Evolutionary conservation across 805 yeast species (phyloP).

Genomic region (Yamadazyma takamatsuzukensis): DNA sequence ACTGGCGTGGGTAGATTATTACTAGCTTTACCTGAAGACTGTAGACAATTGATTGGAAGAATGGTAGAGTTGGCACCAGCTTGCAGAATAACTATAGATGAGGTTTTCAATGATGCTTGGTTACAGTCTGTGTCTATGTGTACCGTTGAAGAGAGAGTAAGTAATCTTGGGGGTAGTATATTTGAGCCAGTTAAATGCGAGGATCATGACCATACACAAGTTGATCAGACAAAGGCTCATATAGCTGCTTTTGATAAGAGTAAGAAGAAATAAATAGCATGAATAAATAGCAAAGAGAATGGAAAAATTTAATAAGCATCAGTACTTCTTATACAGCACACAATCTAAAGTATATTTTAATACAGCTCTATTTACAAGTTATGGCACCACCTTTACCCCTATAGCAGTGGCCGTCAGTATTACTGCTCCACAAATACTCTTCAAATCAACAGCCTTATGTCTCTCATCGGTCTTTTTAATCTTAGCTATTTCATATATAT

Average conservation of each 20-base stretch:
- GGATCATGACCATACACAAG: conserved; percentile 81
- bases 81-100: conserved; percentile 77
- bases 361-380: no score
- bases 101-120: conserved; percentile 73
- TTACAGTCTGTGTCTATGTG: conserved; percentile 64
- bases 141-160: conserved; percentile 43
- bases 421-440: conserved; percentile 76
- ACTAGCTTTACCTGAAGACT: conserved; percentile 66
- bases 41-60: conserved; percentile 61
- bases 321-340: no score
- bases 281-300: no score
- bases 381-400: conserved; percentile 81
- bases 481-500: conserved; percentile 91
- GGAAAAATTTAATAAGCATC: no score
- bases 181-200: conserved; percentile 40
- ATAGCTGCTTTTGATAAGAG: conserved; percentile 89
- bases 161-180: conserved; percentile 29
- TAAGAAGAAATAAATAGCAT: conserved; percentile 47
- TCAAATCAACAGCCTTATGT: conserved; percentile 66
- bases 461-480: conserved; percentile 84
- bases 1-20: conserved; percentile 71
- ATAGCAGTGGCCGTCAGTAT: conserved; percentile 85
- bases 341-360: no score
- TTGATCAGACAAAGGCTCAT: conserved; percentile 92
- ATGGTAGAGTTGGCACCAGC: conserved; percentile 88